Conservation (phyloP, 495 filamentous ascomycete genomes). For the Pyrenula aspistea region DNA sequence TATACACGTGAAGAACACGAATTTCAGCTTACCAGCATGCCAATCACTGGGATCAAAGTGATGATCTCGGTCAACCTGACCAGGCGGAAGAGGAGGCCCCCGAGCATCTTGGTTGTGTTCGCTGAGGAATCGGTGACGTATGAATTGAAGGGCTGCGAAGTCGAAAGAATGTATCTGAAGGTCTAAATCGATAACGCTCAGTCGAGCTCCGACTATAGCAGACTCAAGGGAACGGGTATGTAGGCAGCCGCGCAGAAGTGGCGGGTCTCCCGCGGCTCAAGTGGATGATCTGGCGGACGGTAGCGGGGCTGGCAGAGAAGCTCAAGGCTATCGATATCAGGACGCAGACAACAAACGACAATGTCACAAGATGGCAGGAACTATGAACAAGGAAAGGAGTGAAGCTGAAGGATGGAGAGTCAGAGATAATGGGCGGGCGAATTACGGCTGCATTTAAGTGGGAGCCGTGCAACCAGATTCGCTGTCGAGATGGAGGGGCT, state of each 20-base stretch:
- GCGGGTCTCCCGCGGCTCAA: not conserved
- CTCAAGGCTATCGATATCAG: not conserved
- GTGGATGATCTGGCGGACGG: not conserved
- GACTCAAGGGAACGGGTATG: not conserved
- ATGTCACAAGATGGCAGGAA: not conserved
- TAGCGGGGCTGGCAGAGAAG: not conserved
- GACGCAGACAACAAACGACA: not conserved
- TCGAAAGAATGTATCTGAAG: not conserved
- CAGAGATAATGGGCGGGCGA: not conserved
- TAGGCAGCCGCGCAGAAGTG: not conserved
- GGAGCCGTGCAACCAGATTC: not conserved
- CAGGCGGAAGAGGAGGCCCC: conserved; percentile 70
- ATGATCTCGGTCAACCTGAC: conserved; percentile 73
- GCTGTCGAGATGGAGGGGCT: not conserved
- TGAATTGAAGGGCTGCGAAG: not conserved
- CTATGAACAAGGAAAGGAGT: not conserved
- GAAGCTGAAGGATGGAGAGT: not conserved
- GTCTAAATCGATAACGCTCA: not conserved
- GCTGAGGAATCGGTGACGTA: not conserved
- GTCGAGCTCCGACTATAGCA: not conserved
- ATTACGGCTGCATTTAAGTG: not conserved
- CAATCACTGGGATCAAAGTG: conserved; percentile 77
- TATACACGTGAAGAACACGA: conserved; percentile 5
- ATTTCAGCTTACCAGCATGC: conserved; percentile 51
- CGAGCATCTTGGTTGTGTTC: conserved; percentile 46